Percentiles rank a stretch among this genome's conserved stretches.
These are phyloP conservation scores for Hamamelis virginiana DNA, from an alignment of 164 flowering plant genomes.

Conservation along the genomic window DNA sequence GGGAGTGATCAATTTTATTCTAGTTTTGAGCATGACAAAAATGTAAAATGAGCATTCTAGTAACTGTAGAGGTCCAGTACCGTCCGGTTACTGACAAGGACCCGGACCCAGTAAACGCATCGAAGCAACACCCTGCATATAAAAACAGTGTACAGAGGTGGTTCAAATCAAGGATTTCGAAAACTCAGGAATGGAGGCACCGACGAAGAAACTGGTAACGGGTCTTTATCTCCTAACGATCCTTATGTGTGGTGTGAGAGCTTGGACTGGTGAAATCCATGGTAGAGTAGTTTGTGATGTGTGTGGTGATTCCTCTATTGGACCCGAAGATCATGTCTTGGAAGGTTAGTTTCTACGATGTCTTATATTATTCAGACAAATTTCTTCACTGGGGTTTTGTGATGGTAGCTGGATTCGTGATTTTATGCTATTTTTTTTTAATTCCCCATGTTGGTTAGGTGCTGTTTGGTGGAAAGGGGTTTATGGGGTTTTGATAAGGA, in stretches of 20 bases:
- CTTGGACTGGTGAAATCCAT: slow-evolving; percentile 94
- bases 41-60: too few relatives aligned
- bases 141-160: not conserved
- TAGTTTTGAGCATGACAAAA: too few relatives aligned
- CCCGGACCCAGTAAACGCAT: not conserved
- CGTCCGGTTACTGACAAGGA: too few relatives aligned
- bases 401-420: not conserved
- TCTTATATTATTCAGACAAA: not conserved
- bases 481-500: not conserved
- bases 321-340: slow-evolving; percentile 92
- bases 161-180: not conserved
- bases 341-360: slow-evolving; percentile 52
- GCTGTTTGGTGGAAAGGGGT: not conserved
- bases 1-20: too few relatives aligned
- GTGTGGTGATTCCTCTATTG: slow-evolving; percentile 83
- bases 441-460: not conserved
- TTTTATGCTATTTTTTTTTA: not conserved
- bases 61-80: too few relatives aligned
- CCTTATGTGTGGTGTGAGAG: slow-evolving; percentile 27
- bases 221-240: slow-evolving; percentile 19
- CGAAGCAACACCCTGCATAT: not conserved
- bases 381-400: not conserved
- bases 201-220: slow-evolving; percentile 12
- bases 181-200: slow-evolving; percentile 22
- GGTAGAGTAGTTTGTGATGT: slow-evolving; percentile 97